These are phyloP conservation scores for Echinochloa phyllopogon DNA, from an alignment of 176 grass and related monocot species.

Conservation along the genomic window DNA sequence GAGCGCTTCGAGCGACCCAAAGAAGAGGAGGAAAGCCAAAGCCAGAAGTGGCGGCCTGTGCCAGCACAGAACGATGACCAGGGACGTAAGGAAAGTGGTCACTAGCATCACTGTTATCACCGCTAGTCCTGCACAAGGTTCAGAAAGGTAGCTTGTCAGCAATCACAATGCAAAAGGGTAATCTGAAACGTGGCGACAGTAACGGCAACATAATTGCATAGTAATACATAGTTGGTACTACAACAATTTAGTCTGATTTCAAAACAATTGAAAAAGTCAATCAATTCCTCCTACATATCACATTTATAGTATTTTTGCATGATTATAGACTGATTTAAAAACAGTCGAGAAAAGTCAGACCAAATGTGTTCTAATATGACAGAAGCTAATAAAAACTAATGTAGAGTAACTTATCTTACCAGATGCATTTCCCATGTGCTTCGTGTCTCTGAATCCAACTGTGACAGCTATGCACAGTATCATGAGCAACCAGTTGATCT, in stretches of 20 bases:
- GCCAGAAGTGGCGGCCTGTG: constrained; percentile 72
- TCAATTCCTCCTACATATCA: neutral
- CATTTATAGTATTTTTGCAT: neutral
- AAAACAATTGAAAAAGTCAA: neutral
- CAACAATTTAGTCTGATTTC: neutral
- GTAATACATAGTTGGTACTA: no score
- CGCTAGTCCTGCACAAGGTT: constrained; percentile 67
- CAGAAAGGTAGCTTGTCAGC: constrained; percentile 1
- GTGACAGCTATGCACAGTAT: constrained; percentile 93
- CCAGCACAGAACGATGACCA: constrained; percentile 97
- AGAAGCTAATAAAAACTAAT: neutral
- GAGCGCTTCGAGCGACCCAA: constrained; percentile 81
- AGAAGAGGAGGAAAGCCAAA: constrained; percentile 80
- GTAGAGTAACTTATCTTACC: constrained; percentile 51
- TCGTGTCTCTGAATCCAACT: constrained; percentile 94
- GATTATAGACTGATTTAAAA: neutral
- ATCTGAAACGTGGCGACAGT: neutral
- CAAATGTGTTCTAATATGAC: neutral
- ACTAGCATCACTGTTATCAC: constrained; percentile 99
- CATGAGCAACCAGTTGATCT: constrained; percentile 99
- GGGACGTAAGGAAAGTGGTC: constrained; percentile 85
- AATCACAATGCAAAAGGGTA: no score
- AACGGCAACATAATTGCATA: neutral
- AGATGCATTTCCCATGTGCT: constrained; percentile 97
- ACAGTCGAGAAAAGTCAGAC: no score